Conservation (phyloP, 2,329 filamentous ascomycete species). For the Claviceps pazoutovae region DNA sequence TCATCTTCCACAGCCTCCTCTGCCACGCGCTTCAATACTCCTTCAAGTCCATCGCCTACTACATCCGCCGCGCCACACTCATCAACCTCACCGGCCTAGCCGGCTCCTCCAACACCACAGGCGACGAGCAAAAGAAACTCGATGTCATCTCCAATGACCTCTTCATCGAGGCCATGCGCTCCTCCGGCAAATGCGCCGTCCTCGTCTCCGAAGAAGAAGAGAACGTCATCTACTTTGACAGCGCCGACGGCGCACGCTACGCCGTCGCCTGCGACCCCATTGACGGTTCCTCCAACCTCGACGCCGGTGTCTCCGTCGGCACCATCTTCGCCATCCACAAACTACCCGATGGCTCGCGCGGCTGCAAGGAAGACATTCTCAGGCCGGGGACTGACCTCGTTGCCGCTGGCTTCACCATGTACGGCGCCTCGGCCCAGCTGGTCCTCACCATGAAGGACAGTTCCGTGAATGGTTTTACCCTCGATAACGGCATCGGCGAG, state of each 20-base stretch:
- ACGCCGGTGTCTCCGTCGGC: conserved; percentile 93
- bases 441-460: conserved; percentile 95
- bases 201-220: conserved; percentile 98
- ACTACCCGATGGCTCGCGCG: conserved; percentile 60
- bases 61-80: conserved; percentile 88
- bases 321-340: conserved; percentile 95
- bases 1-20: conserved; percentile 52
- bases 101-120: conserved; percentile 86
- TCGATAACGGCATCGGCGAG: conserved; percentile 92
- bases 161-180: conserved; percentile 90
- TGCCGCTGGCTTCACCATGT: conserved; percentile 98
- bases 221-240: conserved; percentile 74
- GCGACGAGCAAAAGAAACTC: conserved; percentile 98
- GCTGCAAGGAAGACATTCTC: conserved; percentile 73
- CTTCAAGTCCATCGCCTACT: conserved; percentile 99
- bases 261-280: conserved; percentile 96
- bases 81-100: conserved; percentile 94
- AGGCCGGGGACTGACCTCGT: conserved; percentile 83
- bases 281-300: conserved; percentile 92
- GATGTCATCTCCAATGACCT: conserved; percentile 98
- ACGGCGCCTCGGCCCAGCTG: conserved; percentile 88
- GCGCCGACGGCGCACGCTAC: conserved; percentile 65
- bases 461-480: conserved; percentile 90
- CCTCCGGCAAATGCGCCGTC: conserved; percentile 77
- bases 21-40: conserved; percentile 98